Evolutionary conservation across 495 filamentous ascomycete species (phyloP).

Genomic region (Hyaloscypha finlandica): DNA sequence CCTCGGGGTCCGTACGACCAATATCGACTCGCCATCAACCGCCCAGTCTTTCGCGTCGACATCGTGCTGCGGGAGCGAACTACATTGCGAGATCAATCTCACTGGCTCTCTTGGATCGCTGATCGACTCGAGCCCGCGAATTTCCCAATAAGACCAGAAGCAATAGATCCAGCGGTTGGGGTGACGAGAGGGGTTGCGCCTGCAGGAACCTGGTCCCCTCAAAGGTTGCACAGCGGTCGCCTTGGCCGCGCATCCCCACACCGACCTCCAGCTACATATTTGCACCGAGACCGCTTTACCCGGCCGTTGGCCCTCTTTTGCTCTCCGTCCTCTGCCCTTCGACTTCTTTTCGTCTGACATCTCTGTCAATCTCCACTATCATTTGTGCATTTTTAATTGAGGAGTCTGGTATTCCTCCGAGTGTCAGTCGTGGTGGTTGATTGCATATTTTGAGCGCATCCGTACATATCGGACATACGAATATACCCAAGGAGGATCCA

Average conservation of each 20-base stretch:
- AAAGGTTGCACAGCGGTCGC: slow-evolving; percentile 21
- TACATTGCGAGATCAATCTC: slow-evolving; percentile 6
- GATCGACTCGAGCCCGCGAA: slow-evolving; percentile 16
- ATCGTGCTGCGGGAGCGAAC: slow-evolving; percentile 10
- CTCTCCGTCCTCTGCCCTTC: slow-evolving; percentile 14
- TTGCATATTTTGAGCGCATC: slow-evolving; percentile 17
- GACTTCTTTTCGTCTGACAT: slow-evolving; percentile 17
- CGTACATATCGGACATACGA: slow-evolving; percentile 1
- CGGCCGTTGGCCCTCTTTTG: slow-evolving; percentile 18
- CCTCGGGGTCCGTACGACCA: slow-evolving; percentile 23
- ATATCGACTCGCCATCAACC: slow-evolving; percentile 27
- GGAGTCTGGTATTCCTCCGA: slow-evolving; percentile 49
- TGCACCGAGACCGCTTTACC: slow-evolving; percentile 25
- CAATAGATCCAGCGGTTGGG: slow-evolving; percentile 33
- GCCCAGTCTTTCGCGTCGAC: slow-evolving; percentile 20
- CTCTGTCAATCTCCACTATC: slow-evolving; percentile 25
- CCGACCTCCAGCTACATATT: slow-evolving; percentile 26
- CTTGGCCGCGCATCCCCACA: slow-evolving; percentile 16
- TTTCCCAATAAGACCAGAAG: slow-evolving; percentile 17
- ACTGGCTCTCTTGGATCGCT: slow-evolving; percentile 18
- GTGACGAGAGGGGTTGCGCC: slow-evolving; percentile 27
- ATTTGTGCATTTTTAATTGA: slow-evolving; percentile 33
- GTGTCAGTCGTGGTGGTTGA: neutral
- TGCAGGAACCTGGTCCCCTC: slow-evolving; percentile 29
- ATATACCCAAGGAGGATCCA: slow-evolving; percentile 5